Conservation (phyloP, 2,329 filamentous ascomycete genomes). For the Fusarium sambucinum region DNA sequence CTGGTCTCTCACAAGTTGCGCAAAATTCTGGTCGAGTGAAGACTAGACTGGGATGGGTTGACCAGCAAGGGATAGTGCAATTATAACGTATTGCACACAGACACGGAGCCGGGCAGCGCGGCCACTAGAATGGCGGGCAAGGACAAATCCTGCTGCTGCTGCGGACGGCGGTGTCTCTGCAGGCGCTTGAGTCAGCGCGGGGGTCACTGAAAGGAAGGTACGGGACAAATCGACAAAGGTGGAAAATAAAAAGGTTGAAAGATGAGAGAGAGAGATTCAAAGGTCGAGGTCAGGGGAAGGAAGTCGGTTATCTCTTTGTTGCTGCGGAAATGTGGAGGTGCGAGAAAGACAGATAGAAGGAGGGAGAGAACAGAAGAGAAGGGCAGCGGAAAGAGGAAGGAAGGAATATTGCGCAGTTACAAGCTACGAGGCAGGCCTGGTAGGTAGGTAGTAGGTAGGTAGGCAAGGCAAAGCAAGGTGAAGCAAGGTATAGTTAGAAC, state of each 20-base stretch:
- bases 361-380: slow-evolving; percentile 32
- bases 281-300: slow-evolving; percentile 20
- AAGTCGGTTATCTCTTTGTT: slow-evolving; percentile 35
- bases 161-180: slow-evolving; percentile 39
- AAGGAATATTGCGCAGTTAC: slow-evolving; percentile 26
- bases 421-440: slow-evolving; percentile 11
- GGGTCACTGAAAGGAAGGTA: slow-evolving; percentile 10
- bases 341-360: slow-evolving; percentile 27
- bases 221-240: slow-evolving; percentile 14
- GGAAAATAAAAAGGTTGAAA: slow-evolving; percentile 17
- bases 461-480: neutral
- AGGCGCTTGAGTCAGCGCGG: slow-evolving; percentile 36
- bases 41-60: slow-evolving; percentile 14
- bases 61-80: slow-evolving; percentile 28
- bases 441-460: too few relatives aligned
- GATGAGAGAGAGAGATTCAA: slow-evolving; percentile 16
- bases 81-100: slow-evolving; percentile 26
- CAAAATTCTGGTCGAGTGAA: slow-evolving; percentile 11
- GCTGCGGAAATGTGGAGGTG: slow-evolving; percentile 32
- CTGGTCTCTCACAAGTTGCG: slow-evolving; percentile 1
- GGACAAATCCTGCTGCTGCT: slow-evolving; percentile 40
- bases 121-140: slow-evolving; percentile 44
- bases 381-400: slow-evolving; percentile 35
- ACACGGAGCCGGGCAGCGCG: slow-evolving; percentile 40
- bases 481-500: slow-evolving; percentile 13